Evolutionary conservation across 2,329 filamentous ascomycete species (phyloP).

Genomic region (Neophaeococcomyces mojaviensis): DNA sequence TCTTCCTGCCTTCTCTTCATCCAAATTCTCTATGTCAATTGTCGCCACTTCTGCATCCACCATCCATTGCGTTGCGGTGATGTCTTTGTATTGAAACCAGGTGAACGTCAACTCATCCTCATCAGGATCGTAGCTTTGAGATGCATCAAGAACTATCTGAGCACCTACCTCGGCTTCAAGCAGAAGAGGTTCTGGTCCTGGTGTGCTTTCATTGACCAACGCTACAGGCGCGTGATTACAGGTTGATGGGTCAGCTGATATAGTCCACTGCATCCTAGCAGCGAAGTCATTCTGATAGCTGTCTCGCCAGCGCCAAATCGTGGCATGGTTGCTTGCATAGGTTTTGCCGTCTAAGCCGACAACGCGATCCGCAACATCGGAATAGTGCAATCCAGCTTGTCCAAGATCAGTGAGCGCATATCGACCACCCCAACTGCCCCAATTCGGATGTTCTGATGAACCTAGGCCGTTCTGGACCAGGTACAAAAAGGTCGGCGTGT

Average conservation of each 20-base stretch:
- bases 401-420: too few species aligned
- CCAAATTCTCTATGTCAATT: constrained; percentile 26
- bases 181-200: constrained; percentile 41
- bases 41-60: constrained; percentile 35
- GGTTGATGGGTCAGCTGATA: constrained; percentile 26
- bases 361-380: too few species aligned
- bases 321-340: too few species aligned
- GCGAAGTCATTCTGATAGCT: constrained; percentile 47
- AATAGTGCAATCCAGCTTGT: too few species aligned
- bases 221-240: constrained; percentile 40
- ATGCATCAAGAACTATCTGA: constrained; percentile 39
- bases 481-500: too few species aligned
- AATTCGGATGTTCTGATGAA: too few species aligned
- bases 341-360: too few species aligned
- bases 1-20: constrained; percentile 24
- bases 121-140: constrained; percentile 42
- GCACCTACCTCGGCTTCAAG: constrained; percentile 37
- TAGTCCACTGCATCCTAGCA: constrained; percentile 42
- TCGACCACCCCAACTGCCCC: too few species aligned
- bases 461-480: too few species aligned
- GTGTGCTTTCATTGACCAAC: constrained; percentile 32
- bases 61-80: constrained; percentile 38
- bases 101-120: constrained; percentile 37
- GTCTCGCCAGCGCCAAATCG: too few species aligned
- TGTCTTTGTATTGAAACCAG: constrained; percentile 45